Conservation (phyloP, 2,329 filamentous ascomycete genomes). For the Tetracladium maxilliforme region DNA sequence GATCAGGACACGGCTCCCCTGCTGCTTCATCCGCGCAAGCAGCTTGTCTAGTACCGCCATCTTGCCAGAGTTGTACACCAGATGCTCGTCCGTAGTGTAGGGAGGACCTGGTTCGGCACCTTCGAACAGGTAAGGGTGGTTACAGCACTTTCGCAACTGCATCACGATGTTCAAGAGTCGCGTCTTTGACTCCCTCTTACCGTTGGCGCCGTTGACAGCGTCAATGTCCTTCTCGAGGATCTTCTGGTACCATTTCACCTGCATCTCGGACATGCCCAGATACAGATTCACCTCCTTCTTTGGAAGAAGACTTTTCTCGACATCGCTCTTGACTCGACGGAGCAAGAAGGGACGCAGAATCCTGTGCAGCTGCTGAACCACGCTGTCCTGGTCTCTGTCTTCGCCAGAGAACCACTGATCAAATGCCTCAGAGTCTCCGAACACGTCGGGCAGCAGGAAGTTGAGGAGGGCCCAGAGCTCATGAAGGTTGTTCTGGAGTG, state of each 20-base stretch:
- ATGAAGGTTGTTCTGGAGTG: slow-evolving; percentile 94
- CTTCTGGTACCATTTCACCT: slow-evolving; percentile 98
- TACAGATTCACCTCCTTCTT: slow-evolving; percentile 98
- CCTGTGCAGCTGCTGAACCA: slow-evolving; percentile 89
- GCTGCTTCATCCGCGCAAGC: slow-evolving; percentile 63
- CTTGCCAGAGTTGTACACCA: slow-evolving; percentile 87
- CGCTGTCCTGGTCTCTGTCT: slow-evolving; percentile 80
- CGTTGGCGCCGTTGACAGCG: slow-evolving; percentile 89
- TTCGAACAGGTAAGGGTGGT: slow-evolving; percentile 96
- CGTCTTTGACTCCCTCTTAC: slow-evolving; percentile 95
- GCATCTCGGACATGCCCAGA: slow-evolving; percentile 98
- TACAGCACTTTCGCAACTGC: slow-evolving; percentile 98
- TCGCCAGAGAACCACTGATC: slow-evolving; percentile 96
- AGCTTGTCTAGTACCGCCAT: slow-evolving; percentile 96
- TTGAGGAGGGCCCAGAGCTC: slow-evolving; percentile 96
- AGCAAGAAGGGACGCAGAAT: slow-evolving; percentile 88
- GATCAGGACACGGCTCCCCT: slow-evolving; percentile 91
- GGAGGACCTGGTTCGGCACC: slow-evolving; percentile 93
- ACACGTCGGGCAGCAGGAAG: slow-evolving; percentile 94
- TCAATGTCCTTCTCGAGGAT: slow-evolving; percentile 99
- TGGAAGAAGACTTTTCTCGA: slow-evolving; percentile 91
- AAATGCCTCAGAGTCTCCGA: slow-evolving; percentile 91
- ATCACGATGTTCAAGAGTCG: slow-evolving; percentile 96
- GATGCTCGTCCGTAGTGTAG: slow-evolving; percentile 94
- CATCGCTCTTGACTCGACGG: slow-evolving; percentile 90